These are phyloP conservation scores for Carallia pectinifolia DNA, from an alignment of 345 rosid species.

Conservation along the genomic window DNA sequence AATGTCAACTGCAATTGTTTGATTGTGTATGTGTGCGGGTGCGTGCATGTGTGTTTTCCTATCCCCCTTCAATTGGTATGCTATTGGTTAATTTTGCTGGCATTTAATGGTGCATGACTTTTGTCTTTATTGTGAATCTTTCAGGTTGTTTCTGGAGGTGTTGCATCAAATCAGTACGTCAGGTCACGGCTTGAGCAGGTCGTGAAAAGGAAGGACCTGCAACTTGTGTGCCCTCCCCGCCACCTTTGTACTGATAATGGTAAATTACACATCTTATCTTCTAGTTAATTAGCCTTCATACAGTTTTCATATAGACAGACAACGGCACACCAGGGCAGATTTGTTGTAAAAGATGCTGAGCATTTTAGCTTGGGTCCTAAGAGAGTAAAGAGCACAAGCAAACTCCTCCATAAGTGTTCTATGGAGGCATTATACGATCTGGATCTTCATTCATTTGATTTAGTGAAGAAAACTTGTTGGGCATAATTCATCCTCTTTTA, in stretches of 20 bases:
- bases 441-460: no score
- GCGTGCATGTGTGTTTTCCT: neutral
- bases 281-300: neutral
- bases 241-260: conserved; percentile 95
- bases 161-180: conserved; percentile 86
- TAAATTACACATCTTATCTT: conserved; percentile 20
- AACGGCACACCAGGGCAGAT: neutral
- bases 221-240: conserved; percentile 88
- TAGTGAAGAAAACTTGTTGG: no score
- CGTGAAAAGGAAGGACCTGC: conserved; percentile 60
- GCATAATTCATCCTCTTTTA: no score
- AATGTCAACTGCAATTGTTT: conserved; percentile 11
- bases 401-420: no score
- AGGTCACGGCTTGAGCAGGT: conserved; percentile 61
- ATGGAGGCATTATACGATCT: no score
- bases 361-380: no score
- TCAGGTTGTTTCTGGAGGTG: conserved; percentile 96
- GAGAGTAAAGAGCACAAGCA: no score
- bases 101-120: conserved; percentile 7
- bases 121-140: conserved; percentile 13
- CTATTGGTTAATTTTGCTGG: conserved; percentile 11
- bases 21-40: neutral
- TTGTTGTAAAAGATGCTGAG: no score
- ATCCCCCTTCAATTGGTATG: neutral
- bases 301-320: neutral